Percentiles rank a stretch among this genome's conserved stretches.
phyloP scores from a whole-genome alignment of 331 rosid genomes.

The Erythrophleum ivorense region DNA sequence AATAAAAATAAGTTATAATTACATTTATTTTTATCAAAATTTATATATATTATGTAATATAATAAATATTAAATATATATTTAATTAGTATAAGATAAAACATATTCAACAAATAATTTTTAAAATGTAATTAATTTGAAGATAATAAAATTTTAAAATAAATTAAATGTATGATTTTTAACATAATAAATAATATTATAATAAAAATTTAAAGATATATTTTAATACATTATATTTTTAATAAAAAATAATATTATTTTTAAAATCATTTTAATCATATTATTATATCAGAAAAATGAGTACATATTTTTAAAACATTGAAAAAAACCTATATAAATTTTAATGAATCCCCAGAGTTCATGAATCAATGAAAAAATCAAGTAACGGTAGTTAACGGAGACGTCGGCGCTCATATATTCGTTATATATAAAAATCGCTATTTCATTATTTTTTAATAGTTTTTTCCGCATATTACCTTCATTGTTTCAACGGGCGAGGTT shows the following conservation, averaged over 20 bases:
- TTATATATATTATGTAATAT: too few relatives aligned
- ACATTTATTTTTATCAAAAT: too few relatives aligned
- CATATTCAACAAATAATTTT: too few relatives aligned
- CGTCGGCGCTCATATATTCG: slow-evolving; percentile 80
- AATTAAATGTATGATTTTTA: neutral
- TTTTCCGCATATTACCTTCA: slow-evolving; percentile 38
- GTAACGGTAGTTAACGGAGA: slow-evolving; percentile 80
- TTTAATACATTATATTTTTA: neutral
- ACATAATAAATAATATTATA: too few relatives aligned
- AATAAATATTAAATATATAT: too few relatives aligned
- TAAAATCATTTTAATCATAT: neutral
- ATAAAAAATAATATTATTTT: neutral
- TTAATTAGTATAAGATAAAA: too few relatives aligned
- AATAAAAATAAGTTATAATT: too few relatives aligned
- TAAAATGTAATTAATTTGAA: too few relatives aligned
- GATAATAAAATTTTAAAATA: too few relatives aligned
- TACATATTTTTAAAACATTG: neutral
- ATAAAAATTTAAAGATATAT: neutral
- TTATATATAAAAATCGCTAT: slow-evolving; percentile 32
- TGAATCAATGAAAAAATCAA: neutral
- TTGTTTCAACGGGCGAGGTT: slow-evolving; percentile 99
- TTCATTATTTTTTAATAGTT: neutral
- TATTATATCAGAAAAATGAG: neutral
- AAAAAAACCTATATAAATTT: neutral
- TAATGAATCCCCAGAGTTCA: neutral